These are phyloP conservation scores for Naganishia sp. DNA, from an alignment of 1,284 basidiomycete species.

Conservation along the genomic window DNA sequence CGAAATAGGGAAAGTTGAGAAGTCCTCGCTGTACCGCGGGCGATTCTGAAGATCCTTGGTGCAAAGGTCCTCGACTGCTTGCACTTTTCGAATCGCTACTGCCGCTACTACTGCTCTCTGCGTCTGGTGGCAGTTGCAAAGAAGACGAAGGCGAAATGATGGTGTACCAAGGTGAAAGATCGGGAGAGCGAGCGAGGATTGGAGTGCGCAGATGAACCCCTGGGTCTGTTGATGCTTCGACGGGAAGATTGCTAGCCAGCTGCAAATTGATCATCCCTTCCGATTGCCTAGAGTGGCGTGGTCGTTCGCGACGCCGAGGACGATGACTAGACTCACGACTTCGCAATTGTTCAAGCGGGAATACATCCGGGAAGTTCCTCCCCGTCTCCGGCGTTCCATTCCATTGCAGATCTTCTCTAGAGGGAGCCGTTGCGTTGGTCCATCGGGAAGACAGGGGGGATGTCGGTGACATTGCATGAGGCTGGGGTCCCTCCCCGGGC, in stretches of 20 bases:
- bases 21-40: no score
- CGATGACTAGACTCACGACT: background rate
- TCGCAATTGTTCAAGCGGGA: background rate
- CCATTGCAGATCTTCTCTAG: background rate
- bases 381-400: no score
- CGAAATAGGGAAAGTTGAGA: no score
- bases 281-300: background rate
- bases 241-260: constrained; percentile 5
- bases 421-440: constrained; percentile 5
- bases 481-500: background rate
- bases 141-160: background rate
- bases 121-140: no score
- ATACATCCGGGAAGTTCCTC: background rate
- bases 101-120: background rate
- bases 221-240: background rate
- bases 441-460: constrained; percentile 1
- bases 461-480: background rate
- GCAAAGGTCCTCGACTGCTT: no score
- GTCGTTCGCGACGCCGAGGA: background rate
- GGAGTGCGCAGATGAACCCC: background rate
- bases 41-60: no score
- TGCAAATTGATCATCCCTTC: background rate
- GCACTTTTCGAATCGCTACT: background rate
- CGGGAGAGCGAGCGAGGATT: background rate
- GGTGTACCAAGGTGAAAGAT: background rate